A percentile compares a stretch with the other conserved stretches of the same genome.
phyloP scores from a whole-genome alignment of 768 basidiomycete species.

The Imleria badia region DNA sequence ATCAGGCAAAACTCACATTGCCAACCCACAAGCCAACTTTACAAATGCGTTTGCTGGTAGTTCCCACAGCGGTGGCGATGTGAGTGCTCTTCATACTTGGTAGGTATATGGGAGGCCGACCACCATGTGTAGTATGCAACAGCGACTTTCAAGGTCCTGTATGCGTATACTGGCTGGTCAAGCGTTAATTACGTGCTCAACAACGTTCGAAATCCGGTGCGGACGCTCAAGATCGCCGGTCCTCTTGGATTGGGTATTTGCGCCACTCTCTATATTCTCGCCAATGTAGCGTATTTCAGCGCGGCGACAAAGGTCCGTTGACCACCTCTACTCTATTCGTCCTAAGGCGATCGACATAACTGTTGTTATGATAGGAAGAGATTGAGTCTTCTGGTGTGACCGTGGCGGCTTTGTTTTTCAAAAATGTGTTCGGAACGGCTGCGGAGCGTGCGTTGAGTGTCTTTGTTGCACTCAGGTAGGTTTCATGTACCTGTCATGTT shows the following conservation, averaged over 20 bases:
- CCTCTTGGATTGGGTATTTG: constrained; percentile 59
- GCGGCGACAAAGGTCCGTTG: constrained; percentile 22
- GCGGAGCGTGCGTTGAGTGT: constrained; percentile 54
- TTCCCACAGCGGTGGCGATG: constrained; percentile 50
- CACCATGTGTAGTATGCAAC: constrained; percentile 48
- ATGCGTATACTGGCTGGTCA: constrained; percentile 51
- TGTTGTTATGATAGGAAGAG: constrained; percentile 36
- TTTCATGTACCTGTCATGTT: neutral
- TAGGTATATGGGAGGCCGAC: neutral
- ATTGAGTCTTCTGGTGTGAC: constrained; percentile 50
- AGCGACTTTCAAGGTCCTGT: constrained; percentile 58
- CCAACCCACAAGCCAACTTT: constrained; percentile 59
- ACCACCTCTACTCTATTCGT: neutral
- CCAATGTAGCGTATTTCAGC: constrained; percentile 59
- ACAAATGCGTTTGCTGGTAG: constrained; percentile 56
- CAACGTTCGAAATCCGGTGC: constrained; percentile 52
- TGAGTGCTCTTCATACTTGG: constrained; percentile 12
- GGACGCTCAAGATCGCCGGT: constrained; percentile 60
- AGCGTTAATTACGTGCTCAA: constrained; percentile 51
- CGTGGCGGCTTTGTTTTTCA: constrained; percentile 58
- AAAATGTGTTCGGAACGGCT: constrained; percentile 51
- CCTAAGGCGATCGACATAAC: neutral
- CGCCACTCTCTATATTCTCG: constrained; percentile 50
- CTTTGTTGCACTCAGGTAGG: constrained; percentile 54
- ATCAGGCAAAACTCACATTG: constrained; percentile 53